Percentiles rank a stretch among this genome's conserved stretches.
phyloP scores from a whole-genome alignment of 2,329 filamentous ascomycete species.

The Ophiobolus disseminans region DNA sequence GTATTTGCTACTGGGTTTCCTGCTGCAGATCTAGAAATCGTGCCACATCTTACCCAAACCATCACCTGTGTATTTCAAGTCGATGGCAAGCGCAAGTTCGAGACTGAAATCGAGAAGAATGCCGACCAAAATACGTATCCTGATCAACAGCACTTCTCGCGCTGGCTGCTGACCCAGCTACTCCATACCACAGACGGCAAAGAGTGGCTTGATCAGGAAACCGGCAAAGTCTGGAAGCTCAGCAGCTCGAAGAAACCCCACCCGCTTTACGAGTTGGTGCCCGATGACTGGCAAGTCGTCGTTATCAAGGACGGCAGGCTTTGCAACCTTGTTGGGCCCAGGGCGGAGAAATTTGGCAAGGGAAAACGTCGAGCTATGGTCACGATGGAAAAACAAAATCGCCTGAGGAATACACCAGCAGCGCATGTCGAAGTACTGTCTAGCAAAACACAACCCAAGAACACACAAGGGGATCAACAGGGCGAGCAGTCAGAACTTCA shows the following conservation, averaged over 20 bases:
- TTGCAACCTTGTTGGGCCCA: constrained; percentile 71
- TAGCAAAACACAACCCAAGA: neutral
- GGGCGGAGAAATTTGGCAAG: constrained; percentile 4
- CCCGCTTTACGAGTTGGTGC: constrained; percentile 13
- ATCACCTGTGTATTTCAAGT: constrained; percentile 73
- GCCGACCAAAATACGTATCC: constrained; percentile 43
- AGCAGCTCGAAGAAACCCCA: constrained; percentile 13
- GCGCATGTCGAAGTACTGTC: too few species aligned
- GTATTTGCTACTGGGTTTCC: constrained; percentile 67
- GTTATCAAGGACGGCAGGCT: constrained; percentile 71
- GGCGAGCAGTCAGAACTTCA: neutral
- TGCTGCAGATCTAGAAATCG: constrained; percentile 55
- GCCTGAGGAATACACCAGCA: neutral
- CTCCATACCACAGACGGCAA: constrained; percentile 67
- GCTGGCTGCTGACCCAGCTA: constrained; percentile 68
- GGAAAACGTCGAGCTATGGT: neutral
- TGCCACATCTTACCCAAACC: constrained; percentile 59
- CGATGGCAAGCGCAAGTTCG: constrained; percentile 78
- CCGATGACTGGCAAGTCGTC: constrained; percentile 60
- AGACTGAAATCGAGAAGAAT: constrained; percentile 67
- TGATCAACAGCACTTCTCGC: neutral
- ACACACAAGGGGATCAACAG: neutral
- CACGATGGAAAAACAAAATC: too few species aligned
- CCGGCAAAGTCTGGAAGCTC: constrained; percentile 43
- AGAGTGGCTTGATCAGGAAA: constrained; percentile 55